Conservation (phyloP, 768 basidiomycete genomes). For the Neoboletus brunneissimus region DNA sequence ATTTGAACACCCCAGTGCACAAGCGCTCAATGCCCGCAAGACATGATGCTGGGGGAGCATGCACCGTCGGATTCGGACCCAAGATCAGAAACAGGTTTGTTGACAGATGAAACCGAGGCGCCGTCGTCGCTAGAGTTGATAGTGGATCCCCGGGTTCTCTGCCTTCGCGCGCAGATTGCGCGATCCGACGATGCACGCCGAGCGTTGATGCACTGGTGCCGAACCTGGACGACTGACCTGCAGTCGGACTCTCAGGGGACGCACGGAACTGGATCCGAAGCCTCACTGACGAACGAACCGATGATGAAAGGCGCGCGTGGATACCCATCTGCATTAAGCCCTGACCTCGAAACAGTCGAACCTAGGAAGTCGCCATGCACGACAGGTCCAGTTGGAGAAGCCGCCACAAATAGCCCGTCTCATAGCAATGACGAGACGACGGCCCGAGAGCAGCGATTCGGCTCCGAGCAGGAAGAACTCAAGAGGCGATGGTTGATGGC, state of each 20-base stretch:
- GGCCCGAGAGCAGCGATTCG: neutral
- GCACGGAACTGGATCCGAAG: neutral
- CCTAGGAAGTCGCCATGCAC: neutral
- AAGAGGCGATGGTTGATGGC: constrained; percentile 6
- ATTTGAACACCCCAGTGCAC: neutral
- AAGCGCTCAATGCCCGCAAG: neutral
- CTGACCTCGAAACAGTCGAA: neutral
- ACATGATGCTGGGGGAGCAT: neutral
- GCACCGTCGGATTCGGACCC: neutral
- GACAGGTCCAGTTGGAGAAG: neutral
- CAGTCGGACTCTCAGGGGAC: neutral
- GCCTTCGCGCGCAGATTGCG: constrained; percentile 5
- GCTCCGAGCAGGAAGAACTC: constrained; percentile 9
- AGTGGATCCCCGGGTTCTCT: constrained; percentile 8
- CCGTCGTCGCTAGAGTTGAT: neutral
- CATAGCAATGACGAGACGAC: neutral
- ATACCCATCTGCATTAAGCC: neutral
- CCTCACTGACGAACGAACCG: neutral
- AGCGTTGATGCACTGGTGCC: constrained; percentile 14
- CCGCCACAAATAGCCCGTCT: neutral
- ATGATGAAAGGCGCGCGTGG: neutral
- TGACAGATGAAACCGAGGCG: neutral
- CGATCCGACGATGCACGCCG: constrained; percentile 3
- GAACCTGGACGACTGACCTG: neutral
- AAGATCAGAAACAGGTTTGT: neutral